A percentile compares a stretch with the other conserved stretches of the same genome.
phyloP scores from a whole-genome alignment of 495 filamentous ascomycete species.

The Neurospora sp. region DNA sequence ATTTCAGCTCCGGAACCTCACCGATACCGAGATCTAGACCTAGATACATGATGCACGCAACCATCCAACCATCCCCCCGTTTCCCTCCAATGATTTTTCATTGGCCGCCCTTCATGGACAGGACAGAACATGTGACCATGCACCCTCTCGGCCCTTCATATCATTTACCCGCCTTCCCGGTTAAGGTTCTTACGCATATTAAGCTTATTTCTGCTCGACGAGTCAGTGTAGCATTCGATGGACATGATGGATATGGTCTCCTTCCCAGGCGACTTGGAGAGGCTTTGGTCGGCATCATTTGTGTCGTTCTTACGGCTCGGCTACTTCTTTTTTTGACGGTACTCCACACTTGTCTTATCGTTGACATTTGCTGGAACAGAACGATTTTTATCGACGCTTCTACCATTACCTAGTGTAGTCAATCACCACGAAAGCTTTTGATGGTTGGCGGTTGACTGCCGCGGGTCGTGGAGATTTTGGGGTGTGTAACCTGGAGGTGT shows the following conservation, averaged over 20 bases:
- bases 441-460: neutral
- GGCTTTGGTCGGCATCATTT: neutral
- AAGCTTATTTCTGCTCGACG: neutral
- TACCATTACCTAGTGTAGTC: neutral
- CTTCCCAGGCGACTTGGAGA: no score
- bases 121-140: neutral
- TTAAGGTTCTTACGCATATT: neutral
- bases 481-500: neutral
- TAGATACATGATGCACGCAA: neutral
- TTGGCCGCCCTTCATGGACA: neutral
- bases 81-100: neutral
- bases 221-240: neutral
- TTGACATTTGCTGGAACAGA: neutral
- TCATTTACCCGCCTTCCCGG: neutral
- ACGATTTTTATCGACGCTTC: neutral
- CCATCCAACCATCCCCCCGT: neutral
- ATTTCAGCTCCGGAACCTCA: neutral
- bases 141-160: neutral
- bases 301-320: neutral
- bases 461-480: neutral
- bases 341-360: neutral
- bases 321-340: neutral
- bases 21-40: neutral
- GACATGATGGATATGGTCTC: neutral
- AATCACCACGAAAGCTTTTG: neutral